Conservation (phyloP, 2,329 filamentous ascomycete genomes). For the Claviceps africana region DNA sequence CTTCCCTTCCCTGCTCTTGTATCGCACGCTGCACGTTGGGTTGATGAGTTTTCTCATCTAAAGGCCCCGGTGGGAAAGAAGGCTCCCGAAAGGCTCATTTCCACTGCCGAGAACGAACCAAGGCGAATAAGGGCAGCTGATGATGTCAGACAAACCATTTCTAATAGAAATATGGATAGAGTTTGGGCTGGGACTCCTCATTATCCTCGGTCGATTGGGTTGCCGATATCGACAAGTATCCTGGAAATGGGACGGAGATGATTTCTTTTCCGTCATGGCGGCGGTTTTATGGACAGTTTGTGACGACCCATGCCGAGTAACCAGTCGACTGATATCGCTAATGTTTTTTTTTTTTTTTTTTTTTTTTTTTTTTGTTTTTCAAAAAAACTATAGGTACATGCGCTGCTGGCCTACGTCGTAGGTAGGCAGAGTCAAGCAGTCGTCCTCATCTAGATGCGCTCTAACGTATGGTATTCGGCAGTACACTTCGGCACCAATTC, state of each 20-base stretch:
- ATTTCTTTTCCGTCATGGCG: background rate
- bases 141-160: background rate
- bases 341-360: background rate
- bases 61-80: background rate
- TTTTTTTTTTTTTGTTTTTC: background rate
- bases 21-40: background rate
- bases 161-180: background rate
- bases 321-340: background rate
- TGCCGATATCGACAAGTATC: slow-evolving; percentile 1
- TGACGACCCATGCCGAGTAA: background rate
- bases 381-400: background rate
- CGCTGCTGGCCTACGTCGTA: background rate
- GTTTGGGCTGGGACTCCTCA: background rate
- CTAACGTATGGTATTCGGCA: slow-evolving; percentile 7
- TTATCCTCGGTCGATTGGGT: background rate
- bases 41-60: background rate
- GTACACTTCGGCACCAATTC: slow-evolving; percentile 25
- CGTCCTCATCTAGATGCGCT: background rate
- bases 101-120: background rate
- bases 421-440: background rate
- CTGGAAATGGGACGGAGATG: slow-evolving; percentile 3
- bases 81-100: background rate
- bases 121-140: background rate
- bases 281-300: slow-evolving; percentile 2
- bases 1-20: background rate